phyloP scores from a whole-genome alignment of 2,329 filamentous ascomycete genomes.

The Phyllosticta citribraziliensis region DNA sequence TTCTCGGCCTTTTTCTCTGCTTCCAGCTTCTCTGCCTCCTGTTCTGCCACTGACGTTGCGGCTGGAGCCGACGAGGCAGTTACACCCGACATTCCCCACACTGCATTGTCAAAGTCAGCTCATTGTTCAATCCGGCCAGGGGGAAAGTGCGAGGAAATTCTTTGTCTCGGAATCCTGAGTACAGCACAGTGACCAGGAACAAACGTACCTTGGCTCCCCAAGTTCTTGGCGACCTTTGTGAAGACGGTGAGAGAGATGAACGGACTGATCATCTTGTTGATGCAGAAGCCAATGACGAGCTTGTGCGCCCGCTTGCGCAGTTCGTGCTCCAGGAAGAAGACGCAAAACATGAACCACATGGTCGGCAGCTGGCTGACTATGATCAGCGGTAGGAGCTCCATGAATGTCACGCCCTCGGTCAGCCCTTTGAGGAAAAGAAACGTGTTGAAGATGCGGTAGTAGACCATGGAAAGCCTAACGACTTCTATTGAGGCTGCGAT shows the following conservation, averaged over 20 bases:
- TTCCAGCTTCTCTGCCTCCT: background rate
- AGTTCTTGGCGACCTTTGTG: slow-evolving; percentile 16
- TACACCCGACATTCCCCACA: slow-evolving; percentile 7
- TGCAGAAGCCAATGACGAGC: slow-evolving; percentile 15
- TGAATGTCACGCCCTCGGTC: slow-evolving; percentile 12
- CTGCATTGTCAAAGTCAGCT: background rate
- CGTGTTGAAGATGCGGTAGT: slow-evolving; percentile 27
- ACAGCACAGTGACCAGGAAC: background rate
- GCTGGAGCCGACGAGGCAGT: slow-evolving; percentile 5
- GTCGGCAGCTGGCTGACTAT: slow-evolving; percentile 14
- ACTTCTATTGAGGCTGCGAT: slow-evolving; percentile 24
- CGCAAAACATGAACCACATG: slow-evolving; percentile 15
- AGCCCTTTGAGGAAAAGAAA: slow-evolving; percentile 20
- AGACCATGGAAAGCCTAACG: slow-evolving; percentile 23
- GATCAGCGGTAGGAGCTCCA: slow-evolving; percentile 14
- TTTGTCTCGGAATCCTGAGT: background rate
- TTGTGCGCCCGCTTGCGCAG: slow-evolving; percentile 14
- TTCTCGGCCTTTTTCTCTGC: background rate
- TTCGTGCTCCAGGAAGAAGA: slow-evolving; percentile 12
- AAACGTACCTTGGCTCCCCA: slow-evolving; percentile 14
- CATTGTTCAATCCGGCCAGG: background rate
- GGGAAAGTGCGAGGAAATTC: background rate
- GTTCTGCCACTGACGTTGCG: slow-evolving; percentile 3
- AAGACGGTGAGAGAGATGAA: slow-evolving; percentile 16
- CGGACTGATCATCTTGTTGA: slow-evolving; percentile 15